Evolutionary conservation across 257 asterid genomes (phyloP).

Genomic region (Paraleonurus japonicus): DNA sequence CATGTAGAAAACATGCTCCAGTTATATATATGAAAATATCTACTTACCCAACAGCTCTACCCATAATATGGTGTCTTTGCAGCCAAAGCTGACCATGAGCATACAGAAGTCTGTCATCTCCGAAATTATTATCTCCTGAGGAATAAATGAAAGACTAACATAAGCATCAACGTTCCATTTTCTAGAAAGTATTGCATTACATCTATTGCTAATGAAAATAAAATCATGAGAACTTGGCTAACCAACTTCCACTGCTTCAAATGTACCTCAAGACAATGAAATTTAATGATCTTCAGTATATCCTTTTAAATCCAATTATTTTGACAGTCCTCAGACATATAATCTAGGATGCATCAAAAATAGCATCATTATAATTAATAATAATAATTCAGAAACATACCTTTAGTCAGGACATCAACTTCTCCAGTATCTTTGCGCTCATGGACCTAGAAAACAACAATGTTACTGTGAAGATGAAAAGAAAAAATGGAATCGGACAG

Average conservation of each 20-base stretch:
- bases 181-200: neutral
- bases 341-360: constrained; percentile 1
- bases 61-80: constrained; percentile 92
- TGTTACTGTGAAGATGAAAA: neutral
- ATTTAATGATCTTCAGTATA: neutral
- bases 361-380: neutral
- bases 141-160: constrained; percentile 26
- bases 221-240: neutral
- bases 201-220: neutral
- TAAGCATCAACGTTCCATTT: constrained; percentile 15
- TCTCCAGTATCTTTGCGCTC: constrained; percentile 87
- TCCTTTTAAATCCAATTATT: neutral
- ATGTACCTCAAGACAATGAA: neutral
- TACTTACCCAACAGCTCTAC: constrained; percentile 99
- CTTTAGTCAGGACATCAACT: constrained; percentile 96
- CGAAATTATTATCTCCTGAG: constrained; percentile 89
- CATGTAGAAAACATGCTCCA: neutral
- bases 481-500: neutral
- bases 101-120: constrained; percentile 94
- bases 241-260: constrained; percentile 16
- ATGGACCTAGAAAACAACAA: constrained; percentile 67
- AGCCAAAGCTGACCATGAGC: constrained; percentile 99
- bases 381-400: constrained; percentile 31
- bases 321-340: neutral
- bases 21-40: constrained; percentile 2